Evolutionary conservation across 2,329 filamentous ascomycete species (phyloP).

Genomic region (Clarireedia hainanense): DNA sequence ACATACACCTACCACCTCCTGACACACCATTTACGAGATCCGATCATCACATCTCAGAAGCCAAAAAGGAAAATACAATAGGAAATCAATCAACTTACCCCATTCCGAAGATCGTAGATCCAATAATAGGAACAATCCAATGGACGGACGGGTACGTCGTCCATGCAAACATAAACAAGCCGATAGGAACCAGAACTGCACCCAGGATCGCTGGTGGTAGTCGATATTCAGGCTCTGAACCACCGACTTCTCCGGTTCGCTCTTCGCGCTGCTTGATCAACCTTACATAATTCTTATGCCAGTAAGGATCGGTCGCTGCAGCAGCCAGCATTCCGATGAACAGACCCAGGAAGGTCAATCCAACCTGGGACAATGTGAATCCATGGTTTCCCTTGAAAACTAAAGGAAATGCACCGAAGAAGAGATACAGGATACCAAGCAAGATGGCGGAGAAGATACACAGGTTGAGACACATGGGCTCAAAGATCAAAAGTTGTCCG

Average conservation of each 20-base stretch:
- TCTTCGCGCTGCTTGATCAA: slow-evolving; percentile 45
- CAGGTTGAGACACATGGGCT: slow-evolving; percentile 79
- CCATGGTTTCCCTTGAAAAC: slow-evolving; percentile 69
- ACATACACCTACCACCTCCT: not conserved
- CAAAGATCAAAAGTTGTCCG: slow-evolving; percentile 69
- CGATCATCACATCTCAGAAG: not conserved
- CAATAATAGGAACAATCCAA: slow-evolving; percentile 71
- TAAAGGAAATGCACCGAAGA: slow-evolving; percentile 80
- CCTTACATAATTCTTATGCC: slow-evolving; percentile 49
- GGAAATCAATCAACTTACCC: slow-evolving; percentile 45
- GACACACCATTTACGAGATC: not conserved
- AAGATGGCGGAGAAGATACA: slow-evolving; percentile 78
- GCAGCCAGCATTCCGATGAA: slow-evolving; percentile 59
- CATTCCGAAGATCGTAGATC: slow-evolving; percentile 60
- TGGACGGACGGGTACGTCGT: slow-evolving; percentile 67
- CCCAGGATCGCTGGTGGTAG: slow-evolving; percentile 69
- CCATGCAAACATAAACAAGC: slow-evolving; percentile 86
- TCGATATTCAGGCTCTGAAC: slow-evolving; percentile 79
- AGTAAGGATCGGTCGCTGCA: slow-evolving; percentile 57
- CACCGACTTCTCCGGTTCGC: slow-evolving; percentile 33
- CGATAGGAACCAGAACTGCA: slow-evolving; percentile 68
- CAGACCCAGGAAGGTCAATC: slow-evolving; percentile 69
- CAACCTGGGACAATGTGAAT: slow-evolving; percentile 72
- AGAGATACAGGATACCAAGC: slow-evolving; percentile 82
- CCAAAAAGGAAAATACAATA: slow-evolving; percentile 14